Evolutionary conservation across 2,329 filamentous ascomycete genomes (phyloP).

Genomic region (Orbilia brochopaga): DNA sequence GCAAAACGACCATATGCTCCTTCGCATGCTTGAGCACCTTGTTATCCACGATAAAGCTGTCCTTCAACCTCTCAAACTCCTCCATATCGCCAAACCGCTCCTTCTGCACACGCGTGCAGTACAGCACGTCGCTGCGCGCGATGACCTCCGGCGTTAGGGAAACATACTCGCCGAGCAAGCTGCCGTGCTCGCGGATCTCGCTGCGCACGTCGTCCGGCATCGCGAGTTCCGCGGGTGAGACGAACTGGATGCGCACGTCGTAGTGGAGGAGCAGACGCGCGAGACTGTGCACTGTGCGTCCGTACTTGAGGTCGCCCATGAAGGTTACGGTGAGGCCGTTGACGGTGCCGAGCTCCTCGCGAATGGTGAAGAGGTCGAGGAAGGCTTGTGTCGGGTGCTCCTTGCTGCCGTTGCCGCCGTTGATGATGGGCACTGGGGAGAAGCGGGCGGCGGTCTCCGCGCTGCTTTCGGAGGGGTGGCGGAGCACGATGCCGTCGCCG

Average conservation of each 20-base stretch:
- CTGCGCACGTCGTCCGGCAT: constrained; percentile 78
- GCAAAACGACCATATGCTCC: constrained; percentile 90
- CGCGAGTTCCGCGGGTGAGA: constrained; percentile 77
- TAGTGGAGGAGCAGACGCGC: constrained; percentile 95
- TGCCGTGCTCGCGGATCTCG: constrained; percentile 73
- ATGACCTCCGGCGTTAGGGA: constrained; percentile 86
- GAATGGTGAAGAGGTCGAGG: constrained; percentile 96
- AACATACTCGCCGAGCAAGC: constrained; percentile 76
- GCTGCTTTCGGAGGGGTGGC: constrained; percentile 82
- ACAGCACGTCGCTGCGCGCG: constrained; percentile 84
- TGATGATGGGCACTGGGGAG: constrained; percentile 90
- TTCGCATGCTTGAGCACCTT: constrained; percentile 88
- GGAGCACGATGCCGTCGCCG: constrained; percentile 91
- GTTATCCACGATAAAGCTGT: constrained; percentile 88
- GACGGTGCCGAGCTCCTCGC: constrained; percentile 94
- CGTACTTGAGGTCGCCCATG: constrained; percentile 88
- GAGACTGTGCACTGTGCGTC: constrained; percentile 91
- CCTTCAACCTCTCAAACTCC: constrained; percentile 86
- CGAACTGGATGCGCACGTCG: constrained; percentile 90
- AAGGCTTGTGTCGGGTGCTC: constrained; percentile 98
- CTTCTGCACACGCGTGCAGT: constrained; percentile 96
- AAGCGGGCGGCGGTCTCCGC: constrained; percentile 84
- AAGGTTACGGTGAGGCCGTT: constrained; percentile 96
- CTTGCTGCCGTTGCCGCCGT: constrained; percentile 88
- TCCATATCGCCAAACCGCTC: constrained; percentile 84